Evolutionary conservation across 176 grass and related monocot genomes (phyloP).

Genomic region (Phoenix dactylifera): DNA sequence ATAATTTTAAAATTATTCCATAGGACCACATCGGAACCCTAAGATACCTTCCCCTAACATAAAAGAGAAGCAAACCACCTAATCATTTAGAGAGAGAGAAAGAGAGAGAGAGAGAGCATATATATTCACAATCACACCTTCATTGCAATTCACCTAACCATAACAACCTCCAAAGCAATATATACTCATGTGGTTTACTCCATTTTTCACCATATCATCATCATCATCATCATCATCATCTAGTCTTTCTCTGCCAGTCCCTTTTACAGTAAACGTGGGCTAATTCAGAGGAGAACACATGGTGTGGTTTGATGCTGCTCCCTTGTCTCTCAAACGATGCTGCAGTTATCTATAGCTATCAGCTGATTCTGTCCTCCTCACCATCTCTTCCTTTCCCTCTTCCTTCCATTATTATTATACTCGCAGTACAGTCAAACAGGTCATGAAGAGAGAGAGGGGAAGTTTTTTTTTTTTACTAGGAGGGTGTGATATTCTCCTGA

Average conservation of each 20-base stretch:
- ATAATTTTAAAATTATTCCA: too few species aligned
- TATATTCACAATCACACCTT: slow-evolving; percentile 32
- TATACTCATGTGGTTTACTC: neutral
- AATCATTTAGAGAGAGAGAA: neutral
- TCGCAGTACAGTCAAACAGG: slow-evolving; percentile 33
- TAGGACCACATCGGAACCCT: too few species aligned
- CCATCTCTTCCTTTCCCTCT: slow-evolving; percentile 7
- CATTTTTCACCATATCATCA: slow-evolving; percentile 9
- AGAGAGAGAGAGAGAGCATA: neutral
- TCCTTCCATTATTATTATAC: slow-evolving; percentile 17
- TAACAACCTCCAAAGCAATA: slow-evolving; percentile 43
- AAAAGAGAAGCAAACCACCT: too few species aligned
- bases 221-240: slow-evolving; percentile 9
- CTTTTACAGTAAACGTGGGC: slow-evolving; percentile 23
- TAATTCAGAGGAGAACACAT: slow-evolving; percentile 14
- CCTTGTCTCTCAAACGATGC: slow-evolving; percentile 27
- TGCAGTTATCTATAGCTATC: slow-evolving; percentile 88
- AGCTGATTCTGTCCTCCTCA: slow-evolving; percentile 30
- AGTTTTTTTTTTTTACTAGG: too few species aligned
- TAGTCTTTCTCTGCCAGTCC: slow-evolving; percentile 4
- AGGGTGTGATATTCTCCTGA: slow-evolving; percentile 5
- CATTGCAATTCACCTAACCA: slow-evolving; percentile 51
- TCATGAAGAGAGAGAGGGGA: slow-evolving; percentile 16
- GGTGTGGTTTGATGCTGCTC: slow-evolving; percentile 25
- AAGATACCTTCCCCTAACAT: too few species aligned